Percentiles rank a stretch among this genome's conserved stretches.
These are phyloP conservation scores for Vanrija sp. DNA, from an alignment of 1,284 basidiomycete genomes.

Conservation along the genomic window DNA sequence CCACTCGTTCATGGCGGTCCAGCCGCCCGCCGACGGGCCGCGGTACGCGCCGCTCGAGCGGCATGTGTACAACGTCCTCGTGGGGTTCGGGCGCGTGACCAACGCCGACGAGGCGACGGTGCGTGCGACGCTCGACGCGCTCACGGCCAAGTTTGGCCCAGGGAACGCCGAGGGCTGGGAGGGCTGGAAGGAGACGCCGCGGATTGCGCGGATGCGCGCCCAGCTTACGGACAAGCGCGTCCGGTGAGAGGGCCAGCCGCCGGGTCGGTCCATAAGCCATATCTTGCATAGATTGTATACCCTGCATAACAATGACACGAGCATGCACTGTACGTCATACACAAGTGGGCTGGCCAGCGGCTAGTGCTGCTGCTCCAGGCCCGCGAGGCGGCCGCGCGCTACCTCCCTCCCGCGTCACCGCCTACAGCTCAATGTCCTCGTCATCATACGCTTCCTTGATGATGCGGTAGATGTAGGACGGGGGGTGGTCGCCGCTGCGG, in stretches of 20 bases:
- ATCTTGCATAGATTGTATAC: conserved; percentile 14
- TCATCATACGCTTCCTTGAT: conserved; percentile 91
- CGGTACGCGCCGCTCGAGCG: conserved; percentile 28
- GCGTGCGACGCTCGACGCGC: conserved; percentile 27
- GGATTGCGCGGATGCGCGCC: conserved; percentile 21
- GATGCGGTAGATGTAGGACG: conserved; percentile 82
- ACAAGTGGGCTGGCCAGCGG: background rate
- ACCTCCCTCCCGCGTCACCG: background rate
- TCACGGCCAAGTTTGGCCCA: conserved; percentile 43
- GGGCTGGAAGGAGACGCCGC: conserved; percentile 28
- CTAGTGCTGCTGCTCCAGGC: too few species aligned
- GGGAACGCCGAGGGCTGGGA: conserved; percentile 30
- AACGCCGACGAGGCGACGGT: conserved; percentile 30
- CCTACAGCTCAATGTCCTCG: conserved; percentile 68
- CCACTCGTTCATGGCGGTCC: conserved; percentile 25
- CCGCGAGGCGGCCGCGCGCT: background rate
- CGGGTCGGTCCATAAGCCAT: background rate
- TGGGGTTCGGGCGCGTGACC: conserved; percentile 37
- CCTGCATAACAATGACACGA: conserved; percentile 18
- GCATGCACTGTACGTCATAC: conserved; percentile 4
- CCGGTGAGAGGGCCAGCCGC: too few species aligned
- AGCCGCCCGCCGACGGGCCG: conserved; percentile 3
- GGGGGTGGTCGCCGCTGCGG: conserved; percentile 80
- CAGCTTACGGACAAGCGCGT: background rate
- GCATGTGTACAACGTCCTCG: conserved; percentile 31